Evolutionary conservation across 2,329 filamentous ascomycete species (phyloP).

Genomic region (Drechslerella stenobrocha): DNA sequence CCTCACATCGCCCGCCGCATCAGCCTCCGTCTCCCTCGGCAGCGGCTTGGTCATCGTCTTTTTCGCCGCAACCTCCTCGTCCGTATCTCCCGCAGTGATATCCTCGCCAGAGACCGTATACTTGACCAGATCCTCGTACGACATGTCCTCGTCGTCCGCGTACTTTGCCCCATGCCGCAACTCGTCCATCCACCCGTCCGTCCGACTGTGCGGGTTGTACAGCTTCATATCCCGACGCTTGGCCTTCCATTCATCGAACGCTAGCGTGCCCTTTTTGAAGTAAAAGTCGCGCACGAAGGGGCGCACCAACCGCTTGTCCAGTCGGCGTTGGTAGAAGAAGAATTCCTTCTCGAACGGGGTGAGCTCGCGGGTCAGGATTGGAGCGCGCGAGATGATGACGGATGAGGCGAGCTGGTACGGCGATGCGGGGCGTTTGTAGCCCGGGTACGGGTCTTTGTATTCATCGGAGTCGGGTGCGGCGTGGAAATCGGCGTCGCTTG

Average conservation of each 20-base stretch:
- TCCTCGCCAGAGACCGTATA: slow-evolving; percentile 57
- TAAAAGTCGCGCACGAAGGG: slow-evolving; percentile 92
- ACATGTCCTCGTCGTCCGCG: slow-evolving; percentile 66
- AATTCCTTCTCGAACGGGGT: slow-evolving; percentile 88
- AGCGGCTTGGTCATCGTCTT: slow-evolving; percentile 71
- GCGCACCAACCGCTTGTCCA: slow-evolving; percentile 87
- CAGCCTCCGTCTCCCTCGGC: slow-evolving; percentile 74
- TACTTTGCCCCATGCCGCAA: slow-evolving; percentile 72
- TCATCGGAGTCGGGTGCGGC: no score
- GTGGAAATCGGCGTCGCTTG: not conserved
- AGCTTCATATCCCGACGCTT: slow-evolving; percentile 49
- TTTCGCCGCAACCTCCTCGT: slow-evolving; percentile 58
- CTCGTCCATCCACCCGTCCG: slow-evolving; percentile 86
- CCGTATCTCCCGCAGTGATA: slow-evolving; percentile 53
- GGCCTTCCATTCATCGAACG: slow-evolving; percentile 81
- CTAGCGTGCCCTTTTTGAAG: slow-evolving; percentile 85
- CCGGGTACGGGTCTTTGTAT: slow-evolving; percentile 22
- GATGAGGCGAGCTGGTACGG: slow-evolving; percentile 64
- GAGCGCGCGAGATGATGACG: slow-evolving; percentile 83
- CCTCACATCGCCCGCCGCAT: slow-evolving; percentile 71
- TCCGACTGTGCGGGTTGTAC: slow-evolving; percentile 49
- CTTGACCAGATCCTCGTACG: slow-evolving; percentile 61
- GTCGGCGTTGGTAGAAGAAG: slow-evolving; percentile 94
- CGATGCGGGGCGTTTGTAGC: slow-evolving; percentile 52
- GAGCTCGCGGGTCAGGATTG: slow-evolving; percentile 79